phyloP scores from a whole-genome alignment of 352 stramenopile species.

The Halophytophthora polymorphica region DNA sequence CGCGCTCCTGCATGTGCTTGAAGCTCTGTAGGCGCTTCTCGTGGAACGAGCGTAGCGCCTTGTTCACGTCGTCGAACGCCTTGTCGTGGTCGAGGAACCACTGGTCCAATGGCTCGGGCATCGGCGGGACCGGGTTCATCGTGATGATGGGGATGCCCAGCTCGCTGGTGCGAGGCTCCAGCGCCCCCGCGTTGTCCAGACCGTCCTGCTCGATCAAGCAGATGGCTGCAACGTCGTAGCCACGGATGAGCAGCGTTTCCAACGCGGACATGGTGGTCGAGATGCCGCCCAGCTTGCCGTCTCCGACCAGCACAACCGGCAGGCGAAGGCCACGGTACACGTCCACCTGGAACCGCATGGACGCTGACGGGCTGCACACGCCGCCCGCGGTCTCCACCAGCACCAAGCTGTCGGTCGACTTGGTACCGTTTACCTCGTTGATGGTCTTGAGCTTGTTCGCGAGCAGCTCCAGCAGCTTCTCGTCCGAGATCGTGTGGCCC shows the following conservation, averaged over 20 bases:
- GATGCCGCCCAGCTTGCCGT: slow-evolving; percentile 95
- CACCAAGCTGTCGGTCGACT: slow-evolving; percentile 43
- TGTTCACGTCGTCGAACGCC: slow-evolving; percentile 52
- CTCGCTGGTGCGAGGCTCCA: slow-evolving; percentile 56
- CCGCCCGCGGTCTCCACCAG: slow-evolving; percentile 96
- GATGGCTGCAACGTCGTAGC: slow-evolving; percentile 89
- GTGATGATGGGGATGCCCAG: slow-evolving; percentile 76
- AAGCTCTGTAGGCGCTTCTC: slow-evolving; percentile 47
- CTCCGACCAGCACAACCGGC: slow-evolving; percentile 94
- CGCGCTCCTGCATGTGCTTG: slow-evolving; percentile 49
- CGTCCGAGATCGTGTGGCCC: slow-evolving; percentile 83
- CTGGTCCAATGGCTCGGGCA: slow-evolving; percentile 64
- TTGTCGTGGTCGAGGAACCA: slow-evolving; percentile 58
- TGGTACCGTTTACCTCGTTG: slow-evolving; percentile 21
- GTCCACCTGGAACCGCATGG: slow-evolving; percentile 90
- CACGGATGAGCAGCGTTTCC: slow-evolving; percentile 89
- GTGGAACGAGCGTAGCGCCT: slow-evolving; percentile 54
- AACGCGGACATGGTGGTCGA: slow-evolving; percentile 92
- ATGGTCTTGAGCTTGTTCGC: slow-evolving; percentile 45
- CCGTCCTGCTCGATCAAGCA: slow-evolving; percentile 80
- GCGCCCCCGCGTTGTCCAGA: slow-evolving; percentile 61
- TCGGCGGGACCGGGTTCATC: slow-evolving; percentile 65
- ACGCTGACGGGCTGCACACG: slow-evolving; percentile 88
- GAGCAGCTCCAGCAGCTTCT: slow-evolving; percentile 80
- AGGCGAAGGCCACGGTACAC: slow-evolving; percentile 90